Evolutionary conservation across 768 basidiomycete genomes (phyloP).

Genomic region (Hericium erinaceus): DNA sequence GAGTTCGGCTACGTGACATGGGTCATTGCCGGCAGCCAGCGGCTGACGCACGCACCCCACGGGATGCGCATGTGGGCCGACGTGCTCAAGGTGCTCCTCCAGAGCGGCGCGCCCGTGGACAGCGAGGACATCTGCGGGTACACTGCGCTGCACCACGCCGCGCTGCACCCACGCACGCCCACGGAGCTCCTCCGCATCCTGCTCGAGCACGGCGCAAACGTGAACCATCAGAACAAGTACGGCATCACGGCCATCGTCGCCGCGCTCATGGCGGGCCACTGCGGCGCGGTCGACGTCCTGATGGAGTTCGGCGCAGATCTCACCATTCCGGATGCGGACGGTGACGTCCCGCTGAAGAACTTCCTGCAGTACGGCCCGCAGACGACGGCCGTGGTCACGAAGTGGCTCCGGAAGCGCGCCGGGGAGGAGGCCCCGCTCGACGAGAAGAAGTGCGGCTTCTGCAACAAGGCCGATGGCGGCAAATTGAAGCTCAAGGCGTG

Average conservation of each 20-base stretch:
- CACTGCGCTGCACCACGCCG: constrained; percentile 42
- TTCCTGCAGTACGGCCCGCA: constrained; percentile 30
- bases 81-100: constrained; percentile 30
- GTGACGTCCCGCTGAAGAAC: constrained; percentile 22
- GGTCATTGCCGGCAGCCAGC: constrained; percentile 12
- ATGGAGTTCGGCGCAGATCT: constrained; percentile 42
- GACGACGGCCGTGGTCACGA: constrained; percentile 33
- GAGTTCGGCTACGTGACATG: constrained; percentile 12
- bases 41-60: neutral
- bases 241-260: constrained; percentile 34
- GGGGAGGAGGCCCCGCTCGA: constrained; percentile 33
- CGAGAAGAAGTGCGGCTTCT: constrained; percentile 38
- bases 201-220: constrained; percentile 37
- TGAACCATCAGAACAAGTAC: constrained; percentile 39
- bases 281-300: constrained; percentile 29
- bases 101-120: constrained; percentile 31
- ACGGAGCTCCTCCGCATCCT: constrained; percentile 29
- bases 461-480: constrained; percentile 23
- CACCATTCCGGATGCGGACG: constrained; percentile 31
- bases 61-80: constrained; percentile 20
- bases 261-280: constrained; percentile 19
- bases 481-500: constrained; percentile 36
- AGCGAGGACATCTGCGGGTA: constrained; percentile 36
- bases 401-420: constrained; percentile 37
- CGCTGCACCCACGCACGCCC: constrained; percentile 20